These are phyloP conservation scores for Zygoascus biomembranicola DNA, from an alignment of 805 yeast species.

Conservation along the genomic window DNA sequence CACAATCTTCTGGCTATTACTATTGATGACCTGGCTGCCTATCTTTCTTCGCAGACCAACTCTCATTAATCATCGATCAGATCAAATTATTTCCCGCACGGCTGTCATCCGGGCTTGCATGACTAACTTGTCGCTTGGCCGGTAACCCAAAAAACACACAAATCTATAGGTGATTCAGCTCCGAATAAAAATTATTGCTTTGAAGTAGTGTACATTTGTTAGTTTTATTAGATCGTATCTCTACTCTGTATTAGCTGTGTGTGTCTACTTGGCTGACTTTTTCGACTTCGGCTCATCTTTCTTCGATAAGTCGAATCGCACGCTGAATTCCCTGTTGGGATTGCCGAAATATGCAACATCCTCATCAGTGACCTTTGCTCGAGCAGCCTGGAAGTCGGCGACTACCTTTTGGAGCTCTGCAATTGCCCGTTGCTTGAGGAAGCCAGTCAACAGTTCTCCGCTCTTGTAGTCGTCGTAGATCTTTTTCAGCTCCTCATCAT, in stretches of 20 bases:
- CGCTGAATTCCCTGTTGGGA: constrained; percentile 53
- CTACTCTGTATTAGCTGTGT: no score
- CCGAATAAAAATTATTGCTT: no score
- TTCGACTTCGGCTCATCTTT: not conserved
- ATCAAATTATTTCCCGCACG: not conserved
- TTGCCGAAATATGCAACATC: constrained; percentile 59
- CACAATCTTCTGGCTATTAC: constrained; percentile 64
- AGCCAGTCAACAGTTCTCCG: constrained; percentile 87
- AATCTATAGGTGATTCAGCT: no score
- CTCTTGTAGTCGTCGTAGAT: constrained; percentile 57
- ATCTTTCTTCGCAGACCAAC: constrained; percentile 27
- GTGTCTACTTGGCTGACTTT: not conserved
- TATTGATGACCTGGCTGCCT: constrained; percentile 62
- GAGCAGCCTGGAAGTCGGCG: constrained; percentile 69
- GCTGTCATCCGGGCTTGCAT: not conserved
- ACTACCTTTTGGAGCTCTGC: constrained; percentile 74
- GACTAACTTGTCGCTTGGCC: not conserved
- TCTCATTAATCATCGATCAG: not conserved
- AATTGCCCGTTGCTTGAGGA: constrained; percentile 82
- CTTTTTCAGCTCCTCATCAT: constrained; percentile 65
- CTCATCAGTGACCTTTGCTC: constrained; percentile 56
- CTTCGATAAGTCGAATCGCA: constrained; percentile 44
- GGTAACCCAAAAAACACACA: no score
- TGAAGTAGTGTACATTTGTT: not conserved
- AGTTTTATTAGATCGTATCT: no score